Evolutionary conservation across 306 rosid species (phyloP).

Genomic region (Arachis hypogaea): DNA sequence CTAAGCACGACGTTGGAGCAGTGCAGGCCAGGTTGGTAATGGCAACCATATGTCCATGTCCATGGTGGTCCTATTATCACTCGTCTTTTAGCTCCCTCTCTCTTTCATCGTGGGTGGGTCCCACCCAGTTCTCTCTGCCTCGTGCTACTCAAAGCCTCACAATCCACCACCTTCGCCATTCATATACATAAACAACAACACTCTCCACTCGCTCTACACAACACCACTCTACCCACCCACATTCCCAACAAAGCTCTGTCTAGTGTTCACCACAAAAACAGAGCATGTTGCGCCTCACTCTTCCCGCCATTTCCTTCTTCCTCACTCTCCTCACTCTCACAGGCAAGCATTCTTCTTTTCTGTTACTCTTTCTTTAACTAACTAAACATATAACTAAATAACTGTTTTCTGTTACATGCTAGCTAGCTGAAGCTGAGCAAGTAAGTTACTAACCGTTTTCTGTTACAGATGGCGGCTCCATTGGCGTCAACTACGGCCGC

Average conservation of each 20-base stretch:
- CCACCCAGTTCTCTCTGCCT: slow-evolving; percentile 14
- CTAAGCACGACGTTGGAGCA: slow-evolving; percentile 10
- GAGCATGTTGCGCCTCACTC: slow-evolving; percentile 49
- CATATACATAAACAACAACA: background rate
- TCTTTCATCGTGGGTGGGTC: slow-evolving; percentile 20
- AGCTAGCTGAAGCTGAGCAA: background rate
- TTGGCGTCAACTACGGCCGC: slow-evolving; percentile 94
- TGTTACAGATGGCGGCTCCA: slow-evolving; percentile 65
- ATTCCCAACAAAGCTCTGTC: slow-evolving; percentile 29
- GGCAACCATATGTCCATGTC: background rate
- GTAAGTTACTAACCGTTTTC: background rate
- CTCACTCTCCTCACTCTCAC: slow-evolving; percentile 43
- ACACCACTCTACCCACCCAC: slow-evolving; percentile 1
- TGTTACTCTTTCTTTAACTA: too few species aligned
- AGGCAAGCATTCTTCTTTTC: slow-evolving; percentile 39
- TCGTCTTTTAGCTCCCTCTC: slow-evolving; percentile 25
- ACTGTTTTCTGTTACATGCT: background rate
- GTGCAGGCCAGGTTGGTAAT: slow-evolving; percentile 12
- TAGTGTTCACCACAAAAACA: slow-evolving; percentile 37
- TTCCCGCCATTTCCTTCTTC: slow-evolving; percentile 36
- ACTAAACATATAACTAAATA: too few species aligned
- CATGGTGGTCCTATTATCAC: slow-evolving; percentile 45
- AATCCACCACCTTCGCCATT: background rate
- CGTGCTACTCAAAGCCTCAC: slow-evolving; percentile 27
- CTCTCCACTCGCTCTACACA: slow-evolving; percentile 13